Evolutionary conservation across 108 stramenopile species (phyloP).

Genomic region (Conticribra weissflogii): DNA sequence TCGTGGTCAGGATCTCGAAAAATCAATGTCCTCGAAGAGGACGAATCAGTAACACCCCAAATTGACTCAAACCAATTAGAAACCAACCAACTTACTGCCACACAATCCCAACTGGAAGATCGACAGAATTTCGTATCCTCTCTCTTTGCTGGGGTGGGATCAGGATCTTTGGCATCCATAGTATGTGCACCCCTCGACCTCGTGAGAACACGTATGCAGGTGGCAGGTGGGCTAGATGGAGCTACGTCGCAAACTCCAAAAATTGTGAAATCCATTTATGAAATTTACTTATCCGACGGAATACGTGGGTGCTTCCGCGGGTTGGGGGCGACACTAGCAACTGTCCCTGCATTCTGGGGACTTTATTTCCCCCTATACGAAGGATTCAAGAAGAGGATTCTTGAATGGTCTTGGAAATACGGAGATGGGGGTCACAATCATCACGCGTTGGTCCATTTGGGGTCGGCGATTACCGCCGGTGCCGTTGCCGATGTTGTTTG

Average conservation of each 20-base stretch:
- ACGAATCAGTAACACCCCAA: slow-evolving; percentile 5
- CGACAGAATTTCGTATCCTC: slow-evolving; percentile 55
- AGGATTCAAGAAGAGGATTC: slow-evolving; percentile 34
- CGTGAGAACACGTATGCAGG: slow-evolving; percentile 85
- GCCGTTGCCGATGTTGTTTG: slow-evolving; percentile 86
- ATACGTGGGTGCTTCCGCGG: slow-evolving; percentile 87
- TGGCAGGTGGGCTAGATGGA: slow-evolving; percentile 65
- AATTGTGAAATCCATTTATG: slow-evolving; percentile 47
- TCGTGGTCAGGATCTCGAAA: slow-evolving; percentile 49
- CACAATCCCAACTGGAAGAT: slow-evolving; percentile 12
- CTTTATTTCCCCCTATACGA: slow-evolving; percentile 78
- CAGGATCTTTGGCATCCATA: slow-evolving; percentile 72
- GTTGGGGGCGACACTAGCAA: slow-evolving; percentile 83
- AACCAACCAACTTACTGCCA: background rate
- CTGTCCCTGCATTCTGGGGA: slow-evolving; percentile 92
- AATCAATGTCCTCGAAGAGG: slow-evolving; percentile 36
- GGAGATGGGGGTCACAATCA: slow-evolving; percentile 45
- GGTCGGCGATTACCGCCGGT: slow-evolving; percentile 81
- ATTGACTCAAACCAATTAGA: background rate
- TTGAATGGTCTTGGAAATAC: slow-evolving; percentile 25
- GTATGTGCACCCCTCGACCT: slow-evolving; percentile 92
- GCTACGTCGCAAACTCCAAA: slow-evolving; percentile 11
- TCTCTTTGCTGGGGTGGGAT: slow-evolving; percentile 81
- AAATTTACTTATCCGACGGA: slow-evolving; percentile 76
- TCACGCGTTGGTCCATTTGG: slow-evolving; percentile 71